Percentiles rank a stretch among this genome's conserved stretches.
Conservation (phyloP, 2,329 filamentous ascomycete species). For the Ophiostoma montium region DNA sequence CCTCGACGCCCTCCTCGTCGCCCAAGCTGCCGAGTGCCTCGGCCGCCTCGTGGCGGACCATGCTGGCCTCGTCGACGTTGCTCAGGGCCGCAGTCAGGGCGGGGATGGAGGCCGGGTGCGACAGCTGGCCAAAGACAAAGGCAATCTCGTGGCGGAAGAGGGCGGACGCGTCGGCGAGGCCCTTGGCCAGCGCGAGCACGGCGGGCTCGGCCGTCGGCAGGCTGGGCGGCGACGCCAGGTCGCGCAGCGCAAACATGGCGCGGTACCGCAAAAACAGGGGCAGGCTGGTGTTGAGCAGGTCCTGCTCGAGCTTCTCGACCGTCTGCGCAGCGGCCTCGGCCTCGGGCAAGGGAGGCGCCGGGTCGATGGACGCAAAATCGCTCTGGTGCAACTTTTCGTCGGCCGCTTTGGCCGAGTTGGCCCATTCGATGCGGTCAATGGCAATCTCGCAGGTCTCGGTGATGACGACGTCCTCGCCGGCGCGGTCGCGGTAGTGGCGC, state of each 20-base stretch:
- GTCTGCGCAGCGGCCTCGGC: conserved; percentile 24
- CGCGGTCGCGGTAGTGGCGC: conserved; percentile 57
- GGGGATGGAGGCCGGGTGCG: conserved; percentile 92
- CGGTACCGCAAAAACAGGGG: conserved; percentile 89
- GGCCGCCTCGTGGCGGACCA: conserved; percentile 96
- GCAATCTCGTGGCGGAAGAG: conserved; percentile 96
- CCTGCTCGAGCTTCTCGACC: conserved; percentile 45
- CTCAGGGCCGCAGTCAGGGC: conserved; percentile 67
- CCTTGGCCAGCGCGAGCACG: conserved; percentile 70
- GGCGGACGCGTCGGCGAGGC: conserved; percentile 72
- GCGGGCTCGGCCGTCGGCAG: conserved; percentile 82
- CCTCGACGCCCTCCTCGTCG: conserved; percentile 85
- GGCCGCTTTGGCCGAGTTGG: conserved; percentile 50
- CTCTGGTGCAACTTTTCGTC: conserved; percentile 62
- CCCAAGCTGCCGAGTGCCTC: conserved; percentile 91
- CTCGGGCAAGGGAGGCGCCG: conserved; percentile 74
- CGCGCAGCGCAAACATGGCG: conserved; percentile 94
- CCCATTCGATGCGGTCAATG: conserved; percentile 87
- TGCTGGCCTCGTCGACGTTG: conserved; percentile 70
- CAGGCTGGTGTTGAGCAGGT: conserved; percentile 61
- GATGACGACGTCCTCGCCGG: conserved; percentile 66
- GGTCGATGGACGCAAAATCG: conserved; percentile 91
- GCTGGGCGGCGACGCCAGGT: conserved; percentile 85
- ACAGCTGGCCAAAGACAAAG: conserved; percentile 94
- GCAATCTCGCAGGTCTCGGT: conserved; percentile 95